Percentiles rank a stretch among this genome's conserved stretches.
phyloP scores from a whole-genome alignment of 768 basidiomycete species.

The Saitozyma podzolica region DNA sequence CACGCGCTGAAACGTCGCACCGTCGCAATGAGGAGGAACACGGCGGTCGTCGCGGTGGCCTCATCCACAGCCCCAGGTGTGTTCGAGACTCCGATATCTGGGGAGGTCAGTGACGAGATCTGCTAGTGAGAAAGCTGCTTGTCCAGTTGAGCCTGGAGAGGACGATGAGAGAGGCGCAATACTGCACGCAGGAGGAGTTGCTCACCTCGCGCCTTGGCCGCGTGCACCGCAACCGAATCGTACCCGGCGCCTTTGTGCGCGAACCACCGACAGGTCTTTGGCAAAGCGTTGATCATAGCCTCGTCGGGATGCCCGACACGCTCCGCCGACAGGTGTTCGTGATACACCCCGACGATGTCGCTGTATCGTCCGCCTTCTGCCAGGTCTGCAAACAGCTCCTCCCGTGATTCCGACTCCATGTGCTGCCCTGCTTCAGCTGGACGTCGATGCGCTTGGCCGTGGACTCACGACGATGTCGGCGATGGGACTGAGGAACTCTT shows the following conservation, averaged over 20 bases:
- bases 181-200: background rate
- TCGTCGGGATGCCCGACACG: conserved; percentile 10
- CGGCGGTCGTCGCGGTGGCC: conserved; percentile 64
- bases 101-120: too few species aligned
- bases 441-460: background rate
- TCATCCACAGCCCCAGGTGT: conserved; percentile 89
- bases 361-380: conserved; percentile 63
- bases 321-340: conserved; percentile 65
- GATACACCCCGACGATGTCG: conserved; percentile 70
- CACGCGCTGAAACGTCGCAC: conserved; percentile 27
- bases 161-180: too few species aligned
- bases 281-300: conserved; percentile 13
- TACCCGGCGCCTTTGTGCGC: conserved; percentile 30
- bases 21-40: conserved; percentile 39
- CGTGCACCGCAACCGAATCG: conserved; percentile 21
- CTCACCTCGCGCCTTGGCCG: conserved; percentile 19
- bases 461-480: conserved; percentile 71
- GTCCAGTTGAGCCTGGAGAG: too few species aligned
- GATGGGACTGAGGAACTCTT: conserved; percentile 63
- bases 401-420: conserved; percentile 64
- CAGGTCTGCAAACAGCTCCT: conserved; percentile 67
- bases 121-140: too few species aligned
- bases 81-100: conserved; percentile 64
- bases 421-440: conserved; percentile 44
- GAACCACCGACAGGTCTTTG: conserved; percentile 12